These are phyloP conservation scores for Sugiyamaella paludigena DNA, from an alignment of 1,139 yeast genomes.

Conservation along the genomic window DNA sequence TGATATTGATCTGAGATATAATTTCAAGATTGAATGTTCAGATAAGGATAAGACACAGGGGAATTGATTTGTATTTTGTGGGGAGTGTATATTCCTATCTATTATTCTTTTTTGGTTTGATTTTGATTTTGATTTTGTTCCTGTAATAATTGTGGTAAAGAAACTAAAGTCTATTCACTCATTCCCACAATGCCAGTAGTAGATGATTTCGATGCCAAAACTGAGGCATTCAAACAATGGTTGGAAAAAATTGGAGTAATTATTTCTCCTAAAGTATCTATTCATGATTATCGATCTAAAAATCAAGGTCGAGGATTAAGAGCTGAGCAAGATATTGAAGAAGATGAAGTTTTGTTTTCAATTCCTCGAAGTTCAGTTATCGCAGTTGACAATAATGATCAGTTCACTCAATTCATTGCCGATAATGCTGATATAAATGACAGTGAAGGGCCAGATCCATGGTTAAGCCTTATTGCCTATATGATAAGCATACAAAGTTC, in stretches of 20 bases:
- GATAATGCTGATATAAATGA: slow-evolving; percentile 39
- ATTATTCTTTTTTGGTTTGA: too few species aligned
- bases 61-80: too few species aligned
- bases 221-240: slow-evolving; percentile 55
- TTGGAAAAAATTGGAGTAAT: slow-evolving; percentile 45
- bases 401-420: slow-evolving; percentile 39
- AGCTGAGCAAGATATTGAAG: slow-evolving; percentile 61
- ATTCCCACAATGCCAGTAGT: slow-evolving; percentile 11
- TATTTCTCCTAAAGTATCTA: slow-evolving; percentile 54
- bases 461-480: slow-evolving; percentile 74
- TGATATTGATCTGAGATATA: too few species aligned
- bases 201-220: slow-evolving; percentile 36
- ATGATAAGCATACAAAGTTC: slow-evolving; percentile 57
- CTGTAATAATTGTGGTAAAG: too few species aligned
- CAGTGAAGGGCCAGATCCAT: slow-evolving; percentile 43
- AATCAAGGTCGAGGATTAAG: slow-evolving; percentile 78
- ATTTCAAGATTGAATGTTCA: too few species aligned
- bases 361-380: slow-evolving; percentile 61
- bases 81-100: too few species aligned
- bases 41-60: too few species aligned
- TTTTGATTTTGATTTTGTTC: too few species aligned
- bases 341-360: slow-evolving; percentile 60
- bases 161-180: too few species aligned
- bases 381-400: slow-evolving; percentile 55
- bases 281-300: slow-evolving; percentile 56